A percentile compares a stretch with the other conserved stretches of the same genome.
phyloP scores from a whole-genome alignment of 1,139 yeast genomes.

The Hansenula anomala region DNA sequence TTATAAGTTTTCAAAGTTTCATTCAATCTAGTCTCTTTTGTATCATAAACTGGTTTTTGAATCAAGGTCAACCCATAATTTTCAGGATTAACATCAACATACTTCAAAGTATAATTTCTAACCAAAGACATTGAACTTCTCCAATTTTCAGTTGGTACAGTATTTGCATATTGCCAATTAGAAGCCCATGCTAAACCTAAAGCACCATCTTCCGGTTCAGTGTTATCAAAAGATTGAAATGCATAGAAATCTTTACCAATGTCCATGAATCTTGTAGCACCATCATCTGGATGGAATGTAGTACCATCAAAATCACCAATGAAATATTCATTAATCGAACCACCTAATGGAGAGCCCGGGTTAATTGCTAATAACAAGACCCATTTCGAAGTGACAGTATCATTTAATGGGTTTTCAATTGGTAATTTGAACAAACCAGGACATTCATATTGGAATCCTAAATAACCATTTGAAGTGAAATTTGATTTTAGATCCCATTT shows the following conservation, averaged over 20 bases:
- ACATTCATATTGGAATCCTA: slow-evolving; percentile 35
- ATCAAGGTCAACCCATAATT: slow-evolving; percentile 18
- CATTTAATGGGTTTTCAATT: slow-evolving; percentile 16
- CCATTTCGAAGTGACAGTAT: slow-evolving; percentile 22
- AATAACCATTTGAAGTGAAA: slow-evolving; percentile 23
- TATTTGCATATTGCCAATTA: slow-evolving; percentile 33
- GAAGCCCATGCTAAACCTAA: slow-evolving; percentile 35
- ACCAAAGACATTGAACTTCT: slow-evolving; percentile 29
- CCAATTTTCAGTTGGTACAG: slow-evolving; percentile 30
- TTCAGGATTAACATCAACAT: slow-evolving; percentile 22
- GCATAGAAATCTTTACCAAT: slow-evolving; percentile 33
- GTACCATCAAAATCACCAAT: slow-evolving; percentile 36
- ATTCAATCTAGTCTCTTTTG: neutral
- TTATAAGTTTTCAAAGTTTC: neutral
- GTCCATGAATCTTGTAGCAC: slow-evolving; percentile 26
- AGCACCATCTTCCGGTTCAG: slow-evolving; percentile 16
- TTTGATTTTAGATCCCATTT: slow-evolving; percentile 28
- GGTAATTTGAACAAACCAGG: slow-evolving; percentile 30
- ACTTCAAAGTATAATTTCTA: slow-evolving; percentile 25
- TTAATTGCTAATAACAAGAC: slow-evolving; percentile 31
- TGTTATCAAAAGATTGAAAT: slow-evolving; percentile 26
- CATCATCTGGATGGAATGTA: slow-evolving; percentile 26
- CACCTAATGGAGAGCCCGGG: slow-evolving; percentile 35
- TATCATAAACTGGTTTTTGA: slow-evolving; percentile 22
- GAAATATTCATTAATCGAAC: slow-evolving; percentile 32